Base-by-base conservation (phyloP, 2,329 filamentous ascomycete genomes). In the Fusarium sterilihyphosum region DNA sequence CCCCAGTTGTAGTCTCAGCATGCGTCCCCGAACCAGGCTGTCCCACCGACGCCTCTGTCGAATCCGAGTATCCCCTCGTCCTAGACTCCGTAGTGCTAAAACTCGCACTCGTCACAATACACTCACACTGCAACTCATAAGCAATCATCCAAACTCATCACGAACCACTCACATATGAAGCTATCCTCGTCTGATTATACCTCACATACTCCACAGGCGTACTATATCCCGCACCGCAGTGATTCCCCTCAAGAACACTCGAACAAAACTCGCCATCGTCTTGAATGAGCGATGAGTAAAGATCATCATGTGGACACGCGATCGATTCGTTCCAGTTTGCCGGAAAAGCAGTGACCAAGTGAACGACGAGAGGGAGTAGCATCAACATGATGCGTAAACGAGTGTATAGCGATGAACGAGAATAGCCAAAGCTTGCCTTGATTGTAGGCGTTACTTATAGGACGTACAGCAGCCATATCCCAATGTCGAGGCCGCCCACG, bases 191-290 rank as follows among this genome's bases (percentile, higher is more conserved):
- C 46, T 77, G 75, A 29, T 80, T 77, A 62, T 80, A 80, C 5
- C 75, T 76, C 44, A 77, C 69, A 61, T 80, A 82, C 53, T 79
- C 74, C 11, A 70, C 65, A 33, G 81, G 81, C 17, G 79, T 82
- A 56, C 66, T 76, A 47, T 79, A 77, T 8, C 69, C 70, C 9
- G 65, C 65, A 20, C 69, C 60, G 56, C 77, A 79, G 16, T 74
- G 74, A 6, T 44, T 70, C 12, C 64, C 52, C 41, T 78, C 77
- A 11, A 83, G 47, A 26, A 83, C 61, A 67, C 72, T 77, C 2
- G 78, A 80, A 61, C 81, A 83, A 38, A 81, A 83, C 1, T 71
- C 59, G 33, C 67, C 61, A 2, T 78, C 80, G n/a, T 79, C 66
- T 31, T 65, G 61, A 11, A 71, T 49, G 13, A 83, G 75, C 2